Percentiles rank a stretch among this genome's conserved stretches.
phyloP scores from a whole-genome alignment of 1,139 yeast genomes.

The Zygotorulaspora mrakii region DNA sequence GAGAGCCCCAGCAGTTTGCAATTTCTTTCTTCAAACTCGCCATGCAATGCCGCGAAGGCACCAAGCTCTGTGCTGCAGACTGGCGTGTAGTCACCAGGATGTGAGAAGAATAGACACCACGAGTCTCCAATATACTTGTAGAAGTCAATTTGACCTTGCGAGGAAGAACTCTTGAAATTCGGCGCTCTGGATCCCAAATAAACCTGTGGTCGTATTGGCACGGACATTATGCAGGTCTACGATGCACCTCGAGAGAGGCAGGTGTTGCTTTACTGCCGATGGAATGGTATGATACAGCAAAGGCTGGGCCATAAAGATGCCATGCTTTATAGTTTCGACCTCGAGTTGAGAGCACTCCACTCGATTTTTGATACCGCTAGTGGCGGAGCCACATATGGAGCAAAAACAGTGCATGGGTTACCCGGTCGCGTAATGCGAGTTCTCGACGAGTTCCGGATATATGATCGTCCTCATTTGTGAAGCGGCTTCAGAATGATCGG shows the following conservation, averaged over 20 bases:
- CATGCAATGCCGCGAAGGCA: constrained; percentile 79
- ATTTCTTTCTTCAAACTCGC: constrained; percentile 72
- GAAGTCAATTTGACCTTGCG: constrained; percentile 70
- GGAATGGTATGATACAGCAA: neutral
- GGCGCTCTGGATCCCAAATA: constrained; percentile 71
- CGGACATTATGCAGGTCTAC: constrained; percentile 7
- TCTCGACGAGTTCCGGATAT: too few species aligned
- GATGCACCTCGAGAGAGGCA: neutral
- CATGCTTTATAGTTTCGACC: too few species aligned
- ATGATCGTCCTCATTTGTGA: too few species aligned
- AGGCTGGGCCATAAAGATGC: too few species aligned
- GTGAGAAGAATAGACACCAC: constrained; percentile 80
- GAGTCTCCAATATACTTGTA: constrained; percentile 70
- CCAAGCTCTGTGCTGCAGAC: constrained; percentile 90
- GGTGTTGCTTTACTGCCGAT: neutral
- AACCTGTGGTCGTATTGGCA: constrained; percentile 20
- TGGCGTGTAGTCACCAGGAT: constrained; percentile 87
- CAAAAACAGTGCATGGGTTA: too few species aligned
- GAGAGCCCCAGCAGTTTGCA: constrained; percentile 77
- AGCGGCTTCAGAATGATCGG: too few species aligned
- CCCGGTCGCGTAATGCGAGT: too few species aligned
- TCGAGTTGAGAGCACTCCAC: too few species aligned
- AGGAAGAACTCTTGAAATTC: constrained; percentile 68
- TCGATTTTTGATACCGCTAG: too few species aligned
- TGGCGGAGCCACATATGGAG: too few species aligned